Evolutionary conservation across 2,329 filamentous ascomycete species (phyloP), one percentile per base, ranked within the genome.

Genomic region (Falciphora oryzae): DNA sequence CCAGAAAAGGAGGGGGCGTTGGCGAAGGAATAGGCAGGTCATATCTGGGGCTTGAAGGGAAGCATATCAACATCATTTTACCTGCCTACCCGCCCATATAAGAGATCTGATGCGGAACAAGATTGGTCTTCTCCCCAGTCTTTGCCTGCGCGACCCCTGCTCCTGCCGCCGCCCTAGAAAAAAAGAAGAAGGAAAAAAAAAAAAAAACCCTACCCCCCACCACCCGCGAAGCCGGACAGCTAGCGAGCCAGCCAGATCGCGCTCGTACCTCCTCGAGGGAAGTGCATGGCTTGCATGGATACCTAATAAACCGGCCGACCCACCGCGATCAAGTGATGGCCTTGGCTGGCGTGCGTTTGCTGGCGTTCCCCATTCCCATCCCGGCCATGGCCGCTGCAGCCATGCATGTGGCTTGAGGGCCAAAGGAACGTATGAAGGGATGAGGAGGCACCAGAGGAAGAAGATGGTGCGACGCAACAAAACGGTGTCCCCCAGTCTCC

Each of bases 31-130:
- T 53, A n/a, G 44, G 44, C 44, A 53, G 44, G 44, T 53, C 44
- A n/a, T 22, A n/a, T 53, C 44, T n/a, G 44, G 44, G 44, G 22
- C 44, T 53, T 53, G n/a, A 44, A 53, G 53, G 25, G 31, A 10
- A 25, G 18, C n/a, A 31, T 59, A 60, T 32, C 58, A 60, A 60
- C 58, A 60, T 53, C 44, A 53, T 53, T 53, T 53, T 53, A 53
- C 44, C 44, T 53, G 44, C 44, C 44, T 53, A 53, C 44, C 44
- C 44, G 44, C 44, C 44, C 44, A n/a, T 53, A n/a, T 8, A 53
- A 22, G 6, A n/a, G 44, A n/a, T 53, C 18, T n/a, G 18, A 53
- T 53, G 22, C 44, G 14, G 44, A 7, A 53, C 18, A 53, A n/a
- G 44, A 53, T n/a, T 22, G 44, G 44, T 53, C 44, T 11, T 35